phyloP scores from a whole-genome alignment of 768 basidiomycete genomes.

The Lentinula boryana region DNA sequence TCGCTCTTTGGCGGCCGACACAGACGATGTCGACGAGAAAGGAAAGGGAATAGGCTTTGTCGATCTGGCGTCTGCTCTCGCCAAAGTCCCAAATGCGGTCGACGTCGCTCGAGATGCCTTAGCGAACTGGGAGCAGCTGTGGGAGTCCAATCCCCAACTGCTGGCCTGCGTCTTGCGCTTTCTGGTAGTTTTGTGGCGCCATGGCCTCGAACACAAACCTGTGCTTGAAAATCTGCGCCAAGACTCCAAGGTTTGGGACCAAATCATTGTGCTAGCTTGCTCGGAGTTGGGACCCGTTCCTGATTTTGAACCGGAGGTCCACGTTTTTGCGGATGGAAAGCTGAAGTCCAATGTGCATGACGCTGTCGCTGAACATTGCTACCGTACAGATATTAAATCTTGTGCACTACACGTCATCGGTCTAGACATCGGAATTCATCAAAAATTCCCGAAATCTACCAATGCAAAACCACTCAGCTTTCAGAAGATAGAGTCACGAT shows the following conservation, averaged over 20 bases:
- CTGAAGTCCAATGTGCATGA: slow-evolving; percentile 54
- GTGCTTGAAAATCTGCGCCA: slow-evolving; percentile 51
- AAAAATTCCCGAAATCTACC: slow-evolving; percentile 30
- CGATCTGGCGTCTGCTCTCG: slow-evolving; percentile 21
- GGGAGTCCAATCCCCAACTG: slow-evolving; percentile 73
- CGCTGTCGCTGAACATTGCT: slow-evolving; percentile 55
- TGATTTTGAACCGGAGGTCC: slow-evolving; percentile 53
- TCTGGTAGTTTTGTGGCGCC: slow-evolving; percentile 74
- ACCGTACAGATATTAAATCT: slow-evolving; percentile 67
- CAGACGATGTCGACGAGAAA: slow-evolving; percentile 29
- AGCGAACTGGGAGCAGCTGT: slow-evolving; percentile 64
- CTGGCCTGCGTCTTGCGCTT: slow-evolving; percentile 73
- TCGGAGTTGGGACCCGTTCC: slow-evolving; percentile 73
- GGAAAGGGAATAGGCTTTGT: slow-evolving; percentile 29
- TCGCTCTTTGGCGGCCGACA: slow-evolving; percentile 31
- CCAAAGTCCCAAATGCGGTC: slow-evolving; percentile 50
- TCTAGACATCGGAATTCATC: slow-evolving; percentile 64
- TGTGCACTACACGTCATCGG: slow-evolving; percentile 70
- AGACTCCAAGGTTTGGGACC: slow-evolving; percentile 63
- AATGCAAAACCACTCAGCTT: slow-evolving; percentile 56
- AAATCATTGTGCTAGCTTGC: slow-evolving; percentile 55
- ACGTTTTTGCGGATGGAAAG: slow-evolving; percentile 40
- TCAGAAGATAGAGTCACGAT: slow-evolving; percentile 43
- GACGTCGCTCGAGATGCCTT: slow-evolving; percentile 63
- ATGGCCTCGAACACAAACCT: slow-evolving; percentile 65